Conservation (phyloP, 768 basidiomycete genomes). For the Boletus reticulatus region DNA sequence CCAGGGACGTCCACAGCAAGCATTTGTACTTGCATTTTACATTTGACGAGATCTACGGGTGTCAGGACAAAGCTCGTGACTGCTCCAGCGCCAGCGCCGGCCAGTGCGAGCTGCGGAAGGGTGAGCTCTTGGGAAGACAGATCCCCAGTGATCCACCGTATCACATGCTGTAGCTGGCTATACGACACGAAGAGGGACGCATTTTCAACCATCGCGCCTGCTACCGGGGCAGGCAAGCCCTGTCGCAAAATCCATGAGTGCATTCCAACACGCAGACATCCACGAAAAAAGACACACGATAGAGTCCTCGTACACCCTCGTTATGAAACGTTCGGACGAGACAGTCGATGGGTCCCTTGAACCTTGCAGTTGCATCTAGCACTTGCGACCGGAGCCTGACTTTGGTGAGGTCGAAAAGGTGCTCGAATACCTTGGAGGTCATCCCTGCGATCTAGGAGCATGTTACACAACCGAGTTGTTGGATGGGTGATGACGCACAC, state of each 20-base stretch:
- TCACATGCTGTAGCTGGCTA: slow-evolving; percentile 64
- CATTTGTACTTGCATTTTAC: slow-evolving; percentile 98
- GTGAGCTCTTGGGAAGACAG: slow-evolving; percentile 43
- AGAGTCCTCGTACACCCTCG: slow-evolving; percentile 84
- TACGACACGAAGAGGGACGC: slow-evolving; percentile 87
- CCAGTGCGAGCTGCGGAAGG: slow-evolving; percentile 68
- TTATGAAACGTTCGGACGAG: slow-evolving; percentile 73
- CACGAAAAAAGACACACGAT: slow-evolving; percentile 55
- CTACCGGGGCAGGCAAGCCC: slow-evolving; percentile 90
- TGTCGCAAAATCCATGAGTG: slow-evolving; percentile 27
- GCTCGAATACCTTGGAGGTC: slow-evolving; percentile 82
- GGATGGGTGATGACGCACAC: slow-evolving; percentile 38
- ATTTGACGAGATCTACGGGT: slow-evolving; percentile 93
- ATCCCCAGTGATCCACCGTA: slow-evolving; percentile 43
- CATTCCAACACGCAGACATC: neutral
- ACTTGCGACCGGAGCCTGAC: slow-evolving; percentile 92
- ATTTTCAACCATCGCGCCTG: slow-evolving; percentile 92
- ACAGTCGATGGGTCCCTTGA: slow-evolving; percentile 87
- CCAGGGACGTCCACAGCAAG: slow-evolving; percentile 39
- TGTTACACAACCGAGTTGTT: neutral
- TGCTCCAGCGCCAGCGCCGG: slow-evolving; percentile 86
- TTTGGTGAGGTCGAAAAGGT: slow-evolving; percentile 95
- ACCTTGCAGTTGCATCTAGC: slow-evolving; percentile 63
- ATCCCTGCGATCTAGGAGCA: slow-evolving; percentile 76
- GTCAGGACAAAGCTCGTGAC: slow-evolving; percentile 87